phyloP scores from a whole-genome alignment of 164 flowering plant genomes.

The Sextonia rubra region DNA sequence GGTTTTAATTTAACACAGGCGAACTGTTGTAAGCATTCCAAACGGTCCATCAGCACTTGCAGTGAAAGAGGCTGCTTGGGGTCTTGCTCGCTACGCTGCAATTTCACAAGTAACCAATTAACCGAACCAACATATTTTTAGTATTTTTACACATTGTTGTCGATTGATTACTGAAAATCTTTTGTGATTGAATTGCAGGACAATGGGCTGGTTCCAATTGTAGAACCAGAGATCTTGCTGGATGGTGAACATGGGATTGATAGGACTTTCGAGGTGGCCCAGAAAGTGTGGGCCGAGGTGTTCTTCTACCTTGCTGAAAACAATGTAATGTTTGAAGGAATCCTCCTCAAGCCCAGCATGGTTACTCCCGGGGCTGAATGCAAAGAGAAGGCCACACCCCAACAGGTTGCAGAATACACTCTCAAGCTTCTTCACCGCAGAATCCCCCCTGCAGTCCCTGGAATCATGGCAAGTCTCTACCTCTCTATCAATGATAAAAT shows the following conservation, averaged over 20 bases:
- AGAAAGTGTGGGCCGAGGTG: conserved; percentile 83
- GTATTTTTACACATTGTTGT: too few species aligned
- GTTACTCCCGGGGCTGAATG: conserved; percentile 90
- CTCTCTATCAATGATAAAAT: neutral
- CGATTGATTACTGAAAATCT: neutral
- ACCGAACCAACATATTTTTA: neutral
- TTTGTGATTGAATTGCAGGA: conserved; percentile 35
- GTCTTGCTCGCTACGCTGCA: conserved; percentile 88
- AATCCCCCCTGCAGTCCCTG: conserved; percentile 86
- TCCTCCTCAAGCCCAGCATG: conserved; percentile 92
- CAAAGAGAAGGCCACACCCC: conserved; percentile 75
- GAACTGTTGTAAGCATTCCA: conserved; percentile 91
- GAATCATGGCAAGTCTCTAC: conserved; percentile 68
- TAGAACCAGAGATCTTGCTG: conserved; percentile 86
- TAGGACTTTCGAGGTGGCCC: conserved; percentile 76
- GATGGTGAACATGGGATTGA: conserved; percentile 85
- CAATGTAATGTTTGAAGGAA: conserved; percentile 75
- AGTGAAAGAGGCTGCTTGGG: conserved; percentile 93
- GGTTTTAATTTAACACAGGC: conserved; percentile 39
- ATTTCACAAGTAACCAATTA: conserved; percentile 54
- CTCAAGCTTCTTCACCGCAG: conserved; percentile 70
- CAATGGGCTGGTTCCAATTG: conserved; percentile 80
- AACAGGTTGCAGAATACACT: conserved; percentile 64
- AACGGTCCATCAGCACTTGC: conserved; percentile 86
- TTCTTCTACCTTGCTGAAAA: conserved; percentile 85